Base-by-base conservation (phyloP, 352 stramenopile genomes). In the Poterioochromonas sp. region DNA sequence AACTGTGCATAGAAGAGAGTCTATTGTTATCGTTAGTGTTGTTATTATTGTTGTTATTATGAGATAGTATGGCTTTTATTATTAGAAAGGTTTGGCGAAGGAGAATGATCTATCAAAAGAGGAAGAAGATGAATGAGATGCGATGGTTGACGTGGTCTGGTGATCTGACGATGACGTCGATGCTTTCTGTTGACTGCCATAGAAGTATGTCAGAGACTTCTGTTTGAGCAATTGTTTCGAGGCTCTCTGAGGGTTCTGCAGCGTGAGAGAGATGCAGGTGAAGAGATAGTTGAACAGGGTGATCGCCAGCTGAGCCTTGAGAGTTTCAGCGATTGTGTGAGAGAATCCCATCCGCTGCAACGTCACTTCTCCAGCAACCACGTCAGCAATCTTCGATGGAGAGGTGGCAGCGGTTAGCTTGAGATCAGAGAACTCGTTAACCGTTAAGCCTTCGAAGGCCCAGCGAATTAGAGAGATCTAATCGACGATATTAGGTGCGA, bases 371-470 rank as follows among this genome's bases (percentile, higher is more conserved):
- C 44, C 44, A 53, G 44, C 8, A 53, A 53, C 20, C 20, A 20
- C 44, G 8, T 8, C 44, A 20, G 8, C 44, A 8, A 64, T 26
- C 29, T 32, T 8, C 8, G 26, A 29, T 34, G 2, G 2, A 8
- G 26, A 29, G 2, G 12, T 62, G 26, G 12, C 51, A 32, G 51
- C 2, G 26, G 29, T 62, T 22, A 62, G 26, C 26, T 62, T 22
- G 2, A 62, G 29, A 8, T 22, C 51, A 32, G 15, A 18, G 60
- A 81, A 81, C 26, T 69, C 49, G 34, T 68, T 70, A 18, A 63
- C 74, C 22, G 51, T 51, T 3, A 81, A 41, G 15, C 73, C 78
- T 69, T 81, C 78, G 40, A 80, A 81, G 18, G 49, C 70, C 78
- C 78, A 81, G 1, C 78, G 69, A 44, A 69, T 69, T 39, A 69